Conservation (phyloP, 148 eudicot species). For the Nepenthes mirabilis region DNA sequence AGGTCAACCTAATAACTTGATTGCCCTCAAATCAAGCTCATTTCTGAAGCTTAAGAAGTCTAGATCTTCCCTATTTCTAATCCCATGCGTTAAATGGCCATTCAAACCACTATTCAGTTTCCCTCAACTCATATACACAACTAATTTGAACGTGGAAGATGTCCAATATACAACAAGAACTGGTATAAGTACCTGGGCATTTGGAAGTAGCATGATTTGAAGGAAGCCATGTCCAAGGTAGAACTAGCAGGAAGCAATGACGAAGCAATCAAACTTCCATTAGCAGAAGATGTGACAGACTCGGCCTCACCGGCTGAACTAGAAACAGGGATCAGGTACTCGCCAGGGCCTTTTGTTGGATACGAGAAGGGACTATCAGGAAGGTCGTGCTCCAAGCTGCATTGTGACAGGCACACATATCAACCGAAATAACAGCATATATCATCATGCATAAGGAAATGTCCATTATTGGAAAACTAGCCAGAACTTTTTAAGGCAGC, state of each 20-base stretch:
- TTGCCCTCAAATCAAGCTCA: too few relatives aligned
- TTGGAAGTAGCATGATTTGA: conserved; percentile 40
- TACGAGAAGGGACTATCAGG: conserved; percentile 82
- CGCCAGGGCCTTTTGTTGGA: conserved; percentile 52
- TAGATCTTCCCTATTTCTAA: too few relatives aligned
- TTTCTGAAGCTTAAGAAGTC: too few relatives aligned
- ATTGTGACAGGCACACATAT: background rate
- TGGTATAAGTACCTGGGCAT: conserved; percentile 46
- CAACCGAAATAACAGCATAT: background rate
- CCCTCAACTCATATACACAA: too few relatives aligned
- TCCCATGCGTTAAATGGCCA: too few relatives aligned
- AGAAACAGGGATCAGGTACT: conserved; percentile 23
- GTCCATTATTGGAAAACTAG: too few relatives aligned
- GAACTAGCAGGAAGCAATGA: conserved; percentile 20
- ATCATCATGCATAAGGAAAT: too few relatives aligned
- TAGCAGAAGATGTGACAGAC: background rate
- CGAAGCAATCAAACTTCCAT: conserved; percentile 17
- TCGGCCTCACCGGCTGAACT: conserved; percentile 18
- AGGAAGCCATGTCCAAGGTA: conserved; percentile 29
- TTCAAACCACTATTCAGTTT: too few relatives aligned
- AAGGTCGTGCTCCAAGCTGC: conserved; percentile 76
- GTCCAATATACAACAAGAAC: background rate
- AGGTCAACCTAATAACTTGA: too few relatives aligned
- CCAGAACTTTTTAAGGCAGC: too few relatives aligned
- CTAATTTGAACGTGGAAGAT: too few relatives aligned